Evolutionary conservation across 108 stramenopile species (phyloP), one percentile per base, ranked within the genome.

Genomic region (Stephanodiscus minutulus): DNA sequence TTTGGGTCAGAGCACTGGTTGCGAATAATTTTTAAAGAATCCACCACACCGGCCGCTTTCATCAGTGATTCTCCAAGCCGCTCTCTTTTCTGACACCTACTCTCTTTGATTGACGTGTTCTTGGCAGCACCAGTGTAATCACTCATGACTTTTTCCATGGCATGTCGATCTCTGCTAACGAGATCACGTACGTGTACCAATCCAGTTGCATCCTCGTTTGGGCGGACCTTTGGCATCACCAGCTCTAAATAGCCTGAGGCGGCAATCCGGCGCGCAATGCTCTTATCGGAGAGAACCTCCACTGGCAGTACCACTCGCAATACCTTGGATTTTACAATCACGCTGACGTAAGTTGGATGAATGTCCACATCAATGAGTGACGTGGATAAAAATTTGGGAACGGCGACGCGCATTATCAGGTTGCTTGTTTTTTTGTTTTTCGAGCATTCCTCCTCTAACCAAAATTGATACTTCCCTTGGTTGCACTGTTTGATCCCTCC

Each of bases 281-380:
- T 71, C 28, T 68, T 64, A 10, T 75, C 75, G 1, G 89, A 72
- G 18, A 48, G 18, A 3, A 95, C 91, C 73, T 95, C 92, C 4
- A 82, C 74, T 18, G 93, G 91, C 15, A 91, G 77, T 9, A 56
- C 36, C 11, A 94, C 73, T 20, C 91, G 76, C 29, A 94, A 65
- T 25, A 87, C 57, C 80, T 95, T 96, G 20, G 81, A 83, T 79
- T 93, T 94, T 61, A 92, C 87, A 9, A 96, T 77, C 13, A 96
- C 68, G 60, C 81, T 84, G 49, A 93, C 85, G 68, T 92, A 89
- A 18, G 66, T 72, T 17, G 96, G 96, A 75, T 95, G 92, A 17
- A 91, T 86, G 55, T 96, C 93, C 8, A 94, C 87, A 79, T 96
- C 96, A 28, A 96, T 85, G 50, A 96, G 74, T 11, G 83, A 85